Conservation (phyloP, 495 filamentous ascomycete genomes). For the Podospora appendiculata region DNA sequence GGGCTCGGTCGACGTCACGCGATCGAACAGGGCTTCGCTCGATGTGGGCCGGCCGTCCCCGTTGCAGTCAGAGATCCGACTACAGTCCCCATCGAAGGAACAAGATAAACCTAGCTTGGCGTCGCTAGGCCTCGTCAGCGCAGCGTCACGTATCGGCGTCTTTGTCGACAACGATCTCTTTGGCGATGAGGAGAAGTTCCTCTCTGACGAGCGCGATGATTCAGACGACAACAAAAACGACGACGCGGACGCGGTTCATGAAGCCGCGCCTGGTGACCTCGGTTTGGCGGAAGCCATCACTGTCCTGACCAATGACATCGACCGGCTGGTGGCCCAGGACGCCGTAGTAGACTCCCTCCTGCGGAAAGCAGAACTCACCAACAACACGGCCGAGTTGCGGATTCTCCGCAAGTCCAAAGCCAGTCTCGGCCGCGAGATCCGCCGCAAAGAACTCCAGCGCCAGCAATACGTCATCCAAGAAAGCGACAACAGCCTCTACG, state of each 20-base stretch:
- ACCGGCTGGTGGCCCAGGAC: constrained; percentile 80
- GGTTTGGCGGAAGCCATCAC: constrained; percentile 90
- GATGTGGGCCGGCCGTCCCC: constrained; percentile 36
- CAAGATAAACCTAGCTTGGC: constrained; percentile 75
- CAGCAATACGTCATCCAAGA: constrained; percentile 98
- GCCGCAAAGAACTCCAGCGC: constrained; percentile 88
- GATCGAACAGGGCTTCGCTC: constrained; percentile 44
- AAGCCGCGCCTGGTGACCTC: constrained; percentile 92
- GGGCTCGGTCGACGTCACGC: constrained; percentile 47
- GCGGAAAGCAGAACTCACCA: constrained; percentile 91
- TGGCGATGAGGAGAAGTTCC: constrained; percentile 77
- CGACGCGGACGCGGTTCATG: constrained; percentile 76
- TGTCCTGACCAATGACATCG: constrained; percentile 76
- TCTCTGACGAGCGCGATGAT: constrained; percentile 80
- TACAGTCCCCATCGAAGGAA: constrained; percentile 30
- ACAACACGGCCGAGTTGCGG: constrained; percentile 86
- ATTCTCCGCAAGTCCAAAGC: constrained; percentile 92
- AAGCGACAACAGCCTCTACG: constrained; percentile 95
- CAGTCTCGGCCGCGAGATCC: constrained; percentile 84
- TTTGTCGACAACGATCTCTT: constrained; percentile 93
- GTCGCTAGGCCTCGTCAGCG: constrained; percentile 80
- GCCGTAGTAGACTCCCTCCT: constrained; percentile 86
- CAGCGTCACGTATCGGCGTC: constrained; percentile 72
- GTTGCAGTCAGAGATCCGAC: neutral
- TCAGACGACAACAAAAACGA: constrained; percentile 51